Percentiles rank a stretch among this genome's conserved stretches.
These are phyloP conservation scores for Aspergillus pseudotamarii DNA, from an alignment of 2,329 filamentous ascomycete genomes.

Conservation along the genomic window DNA sequence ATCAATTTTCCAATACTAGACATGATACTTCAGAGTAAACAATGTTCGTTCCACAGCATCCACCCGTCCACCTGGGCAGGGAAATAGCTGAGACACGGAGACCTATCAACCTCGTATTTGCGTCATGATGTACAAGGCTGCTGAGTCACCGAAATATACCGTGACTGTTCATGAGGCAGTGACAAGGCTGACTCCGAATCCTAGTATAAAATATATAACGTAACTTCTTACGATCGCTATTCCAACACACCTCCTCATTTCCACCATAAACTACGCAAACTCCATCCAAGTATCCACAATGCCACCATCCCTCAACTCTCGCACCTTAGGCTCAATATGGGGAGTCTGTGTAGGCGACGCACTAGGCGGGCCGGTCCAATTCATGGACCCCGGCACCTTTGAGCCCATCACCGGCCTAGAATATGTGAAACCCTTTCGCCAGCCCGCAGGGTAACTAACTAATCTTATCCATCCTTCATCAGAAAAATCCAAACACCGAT, in stretches of 20 bases:
- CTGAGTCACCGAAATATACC: background rate
- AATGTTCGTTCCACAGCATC: background rate
- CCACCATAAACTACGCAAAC: background rate
- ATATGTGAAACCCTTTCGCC: conserved; percentile 36
- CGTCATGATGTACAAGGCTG: background rate
- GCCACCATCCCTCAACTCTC: background rate
- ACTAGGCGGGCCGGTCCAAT: conserved; percentile 48
- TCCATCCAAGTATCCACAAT: background rate
- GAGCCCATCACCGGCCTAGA: conserved; percentile 35
- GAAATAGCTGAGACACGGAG: background rate
- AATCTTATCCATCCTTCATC: background rate
- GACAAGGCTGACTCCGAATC: background rate
- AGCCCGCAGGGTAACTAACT: conserved; percentile 37
- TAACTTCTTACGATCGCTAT: background rate
- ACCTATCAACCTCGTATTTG: background rate
- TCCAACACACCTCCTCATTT: background rate
- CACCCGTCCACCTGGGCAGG: too few species aligned
- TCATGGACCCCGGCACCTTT: conserved; percentile 40
- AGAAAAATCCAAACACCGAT: background rate
- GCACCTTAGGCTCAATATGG: conserved; percentile 35
- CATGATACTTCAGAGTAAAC: too few species aligned
- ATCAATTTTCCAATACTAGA: too few species aligned
- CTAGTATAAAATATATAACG: background rate
- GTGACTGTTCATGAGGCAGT: background rate
- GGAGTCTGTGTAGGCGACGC: conserved; percentile 48